A percentile compares a stretch with the other conserved stretches of the same genome.
phyloP scores from a whole-genome alignment of 257 asterid species.

The Cruciata laevipes region DNA sequence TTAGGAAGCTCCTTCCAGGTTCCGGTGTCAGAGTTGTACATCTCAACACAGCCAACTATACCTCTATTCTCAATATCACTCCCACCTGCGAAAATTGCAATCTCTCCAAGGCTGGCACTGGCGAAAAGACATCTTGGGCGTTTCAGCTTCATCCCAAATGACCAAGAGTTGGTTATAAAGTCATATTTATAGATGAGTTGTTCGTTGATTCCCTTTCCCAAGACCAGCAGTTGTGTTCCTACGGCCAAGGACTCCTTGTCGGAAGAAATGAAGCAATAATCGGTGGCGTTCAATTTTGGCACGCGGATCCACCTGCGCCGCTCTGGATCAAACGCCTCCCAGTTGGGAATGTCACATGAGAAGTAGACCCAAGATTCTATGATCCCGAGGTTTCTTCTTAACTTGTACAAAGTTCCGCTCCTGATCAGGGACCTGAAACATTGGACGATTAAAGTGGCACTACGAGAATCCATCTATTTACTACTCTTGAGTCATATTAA shows the following conservation, averaged over 20 bases:
- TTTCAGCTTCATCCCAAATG: slow-evolving; percentile 21
- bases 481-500: too few relatives aligned
- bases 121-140: slow-evolving; percentile 50
- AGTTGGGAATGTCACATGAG: slow-evolving; percentile 28
- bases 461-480: too few relatives aligned
- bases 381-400: slow-evolving; percentile 27
- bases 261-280: slow-evolving; percentile 32
- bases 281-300: slow-evolving; percentile 19
- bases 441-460: too few relatives aligned
- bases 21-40: neutral
- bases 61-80: neutral
- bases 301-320: slow-evolving; percentile 30
- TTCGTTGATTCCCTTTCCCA: slow-evolving; percentile 27
- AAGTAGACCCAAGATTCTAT: slow-evolving; percentile 39
- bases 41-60: neutral
- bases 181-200: slow-evolving; percentile 28
- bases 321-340: slow-evolving; percentile 40
- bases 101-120: slow-evolving; percentile 70
- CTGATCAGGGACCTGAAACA: slow-evolving; percentile 32
- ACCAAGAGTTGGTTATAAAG: slow-evolving; percentile 30
- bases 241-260: slow-evolving; percentile 42
- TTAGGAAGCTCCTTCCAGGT: slow-evolving; percentile 6
- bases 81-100: neutral
- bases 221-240: slow-evolving; percentile 40
- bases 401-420: slow-evolving; percentile 28